Conservation (phyloP, 2,329 filamentous ascomycete species). For the Dendrostoma leiphaemia region DNA sequence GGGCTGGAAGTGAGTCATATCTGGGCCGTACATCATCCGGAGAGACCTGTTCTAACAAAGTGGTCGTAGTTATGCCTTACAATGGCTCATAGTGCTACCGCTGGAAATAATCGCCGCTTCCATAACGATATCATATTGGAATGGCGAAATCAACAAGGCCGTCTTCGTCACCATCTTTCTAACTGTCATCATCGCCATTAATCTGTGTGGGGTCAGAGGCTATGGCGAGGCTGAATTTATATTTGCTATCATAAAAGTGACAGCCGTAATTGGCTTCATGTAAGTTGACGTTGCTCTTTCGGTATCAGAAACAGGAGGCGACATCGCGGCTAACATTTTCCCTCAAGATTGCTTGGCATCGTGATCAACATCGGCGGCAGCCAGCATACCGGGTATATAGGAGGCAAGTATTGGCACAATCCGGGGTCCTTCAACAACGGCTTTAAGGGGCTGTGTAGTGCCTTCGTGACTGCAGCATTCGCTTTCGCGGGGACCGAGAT, state of each 20-base stretch:
- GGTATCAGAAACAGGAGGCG: too few species aligned
- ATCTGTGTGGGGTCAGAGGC: constrained; percentile 82
- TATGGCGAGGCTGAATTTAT: constrained; percentile 90
- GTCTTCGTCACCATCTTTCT: constrained; percentile 85
- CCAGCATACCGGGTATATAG: constrained; percentile 72
- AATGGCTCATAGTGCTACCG: constrained; percentile 82
- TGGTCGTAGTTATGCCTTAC: constrained; percentile 67
- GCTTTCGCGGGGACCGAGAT: constrained; percentile 75
- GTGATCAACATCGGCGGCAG: constrained; percentile 83
- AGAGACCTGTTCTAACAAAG: constrained; percentile 8
- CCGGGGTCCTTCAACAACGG: constrained; percentile 85
- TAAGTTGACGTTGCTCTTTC: constrained; percentile 39
- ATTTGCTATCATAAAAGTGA: constrained; percentile 82
- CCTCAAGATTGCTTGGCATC: constrained; percentile 71
- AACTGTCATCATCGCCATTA: constrained; percentile 72
- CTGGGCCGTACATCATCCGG: neutral
- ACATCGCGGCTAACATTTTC: constrained; percentile 20
- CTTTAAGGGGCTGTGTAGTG: constrained; percentile 78
- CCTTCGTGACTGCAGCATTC: constrained; percentile 76
- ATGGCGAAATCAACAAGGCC: constrained; percentile 59
- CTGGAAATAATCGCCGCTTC: constrained; percentile 86
- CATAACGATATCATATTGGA: constrained; percentile 82
- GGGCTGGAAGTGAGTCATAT: constrained; percentile 77
- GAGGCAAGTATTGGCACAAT: constrained; percentile 70
- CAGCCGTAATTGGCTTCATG: constrained; percentile 87